A percentile compares a stretch with the other conserved stretches of the same genome.
Conservation (phyloP, 306 rosid genomes). For the Aeschynomene evenia region DNA sequence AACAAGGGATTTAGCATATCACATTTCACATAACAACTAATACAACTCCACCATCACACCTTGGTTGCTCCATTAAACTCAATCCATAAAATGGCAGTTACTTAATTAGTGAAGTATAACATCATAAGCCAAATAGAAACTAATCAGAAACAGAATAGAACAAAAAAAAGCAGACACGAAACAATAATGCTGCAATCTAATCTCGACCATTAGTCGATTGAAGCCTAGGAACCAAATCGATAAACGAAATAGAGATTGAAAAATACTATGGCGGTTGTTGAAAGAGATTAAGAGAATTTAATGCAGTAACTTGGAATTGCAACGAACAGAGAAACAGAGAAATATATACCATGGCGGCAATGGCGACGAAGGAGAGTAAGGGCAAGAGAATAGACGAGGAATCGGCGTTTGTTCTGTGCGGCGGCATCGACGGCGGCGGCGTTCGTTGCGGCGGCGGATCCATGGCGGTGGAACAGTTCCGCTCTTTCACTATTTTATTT, state of each 20-base stretch:
- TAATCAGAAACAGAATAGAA: not conserved
- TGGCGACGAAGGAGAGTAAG: conserved; percentile 44
- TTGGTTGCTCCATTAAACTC: not conserved
- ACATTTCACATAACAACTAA: not conserved
- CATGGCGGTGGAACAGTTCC: conserved; percentile 47
- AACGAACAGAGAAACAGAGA: not conserved
- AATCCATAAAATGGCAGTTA: not conserved
- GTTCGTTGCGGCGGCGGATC: conserved; percentile 46
- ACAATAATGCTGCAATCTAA: not conserved
- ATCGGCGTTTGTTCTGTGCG: conserved; percentile 25
- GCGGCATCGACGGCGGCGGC: conserved; percentile 26
- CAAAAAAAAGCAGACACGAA: not conserved
- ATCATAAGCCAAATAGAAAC: not conserved
- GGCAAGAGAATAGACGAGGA: conserved; percentile 34
- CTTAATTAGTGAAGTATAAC: not conserved
- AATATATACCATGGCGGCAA: conserved; percentile 50
- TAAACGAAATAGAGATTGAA: not conserved
- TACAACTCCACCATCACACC: not conserved
- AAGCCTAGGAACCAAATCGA: not conserved
- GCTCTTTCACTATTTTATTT: not conserved
- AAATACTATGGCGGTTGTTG: not conserved
- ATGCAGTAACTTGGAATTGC: not conserved
- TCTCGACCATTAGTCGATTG: not conserved
- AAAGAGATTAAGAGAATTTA: not conserved
- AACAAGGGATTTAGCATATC: not conserved